These are phyloP conservation scores for Fusarium hainanense DNA, from an alignment of 2,329 filamentous ascomycete species.

Conservation along the genomic window DNA sequence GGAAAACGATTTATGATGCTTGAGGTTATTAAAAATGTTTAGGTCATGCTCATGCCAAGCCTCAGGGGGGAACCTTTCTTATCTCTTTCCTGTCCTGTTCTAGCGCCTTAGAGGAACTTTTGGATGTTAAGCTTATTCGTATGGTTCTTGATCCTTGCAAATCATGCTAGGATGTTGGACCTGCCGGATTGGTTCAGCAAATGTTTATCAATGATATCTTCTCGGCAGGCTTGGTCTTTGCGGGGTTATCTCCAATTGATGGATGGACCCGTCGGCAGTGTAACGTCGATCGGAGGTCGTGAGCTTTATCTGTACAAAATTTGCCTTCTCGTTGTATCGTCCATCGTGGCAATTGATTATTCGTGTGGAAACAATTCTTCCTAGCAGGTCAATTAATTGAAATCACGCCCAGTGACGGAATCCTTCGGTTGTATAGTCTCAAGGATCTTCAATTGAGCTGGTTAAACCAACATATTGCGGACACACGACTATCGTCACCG, in stretches of 20 bases:
- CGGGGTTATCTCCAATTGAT: slow-evolving; percentile 1
- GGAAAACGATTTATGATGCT: no score
- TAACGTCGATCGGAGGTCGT: slow-evolving; percentile 2
- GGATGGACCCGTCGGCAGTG: background rate
- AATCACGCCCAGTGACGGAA: no score
- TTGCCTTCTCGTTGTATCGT: background rate
- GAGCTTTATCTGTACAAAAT: background rate
- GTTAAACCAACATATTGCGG: no score
- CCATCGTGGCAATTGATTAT: no score
- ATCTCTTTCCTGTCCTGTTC: slow-evolving; percentile 15
- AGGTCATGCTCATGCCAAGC: background rate
- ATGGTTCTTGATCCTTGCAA: slow-evolving; percentile 28
- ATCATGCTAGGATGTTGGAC: slow-evolving; percentile 1
- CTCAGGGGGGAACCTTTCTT: background rate
- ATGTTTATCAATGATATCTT: background rate
- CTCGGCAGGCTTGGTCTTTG: background rate
- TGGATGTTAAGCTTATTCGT: slow-evolving; percentile 37
- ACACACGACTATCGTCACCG: background rate
- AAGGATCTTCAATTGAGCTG: no score
- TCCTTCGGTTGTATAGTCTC: no score
- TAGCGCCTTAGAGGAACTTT: slow-evolving; percentile 31
- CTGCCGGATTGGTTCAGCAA: slow-evolving; percentile 26
- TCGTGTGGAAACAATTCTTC: no score
- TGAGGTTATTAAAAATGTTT: background rate
- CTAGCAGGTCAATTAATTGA: no score